Conservation (phyloP, 1,284 basidiomycete genomes). For the Malassezia pachydermatis region DNA sequence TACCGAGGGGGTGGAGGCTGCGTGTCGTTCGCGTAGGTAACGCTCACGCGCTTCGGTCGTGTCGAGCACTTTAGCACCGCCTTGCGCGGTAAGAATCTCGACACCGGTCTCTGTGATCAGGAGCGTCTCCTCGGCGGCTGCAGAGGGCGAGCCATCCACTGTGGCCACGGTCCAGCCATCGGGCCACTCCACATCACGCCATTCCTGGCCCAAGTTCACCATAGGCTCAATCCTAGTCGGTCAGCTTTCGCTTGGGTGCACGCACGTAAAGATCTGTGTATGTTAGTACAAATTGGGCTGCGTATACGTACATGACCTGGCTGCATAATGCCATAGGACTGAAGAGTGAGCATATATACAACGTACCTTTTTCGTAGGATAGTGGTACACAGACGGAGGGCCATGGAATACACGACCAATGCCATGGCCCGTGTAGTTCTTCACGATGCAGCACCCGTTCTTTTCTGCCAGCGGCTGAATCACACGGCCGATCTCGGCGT, state of each 20-base stretch:
- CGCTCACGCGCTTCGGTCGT: slow-evolving; percentile 33
- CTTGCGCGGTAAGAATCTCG: slow-evolving; percentile 44
- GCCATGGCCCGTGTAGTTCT: slow-evolving; percentile 71
- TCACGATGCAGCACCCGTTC: slow-evolving; percentile 58
- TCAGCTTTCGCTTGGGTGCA: neutral
- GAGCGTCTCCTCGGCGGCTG: slow-evolving; percentile 44
- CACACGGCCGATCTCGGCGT: slow-evolving; percentile 63
- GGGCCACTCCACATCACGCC: slow-evolving; percentile 42
- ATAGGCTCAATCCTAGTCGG: slow-evolving; percentile 46
- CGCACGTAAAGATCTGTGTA: slow-evolving; percentile 17
- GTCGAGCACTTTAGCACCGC: slow-evolving; percentile 34
- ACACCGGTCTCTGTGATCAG: slow-evolving; percentile 44
- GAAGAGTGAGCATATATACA: neutral
- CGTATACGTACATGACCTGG: slow-evolving; percentile 30
- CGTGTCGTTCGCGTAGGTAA: slow-evolving; percentile 5
- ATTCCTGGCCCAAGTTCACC: slow-evolving; percentile 38
- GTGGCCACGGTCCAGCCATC: slow-evolving; percentile 47
- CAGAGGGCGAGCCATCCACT: slow-evolving; percentile 36
- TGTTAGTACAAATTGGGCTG: neutral
- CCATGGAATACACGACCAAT: slow-evolving; percentile 75
- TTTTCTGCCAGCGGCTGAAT: slow-evolving; percentile 56
- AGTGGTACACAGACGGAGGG: slow-evolving; percentile 72
- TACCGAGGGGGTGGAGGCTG: no score
- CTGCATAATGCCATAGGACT: slow-evolving; percentile 43
- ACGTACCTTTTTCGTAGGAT: slow-evolving; percentile 43